Conservation (phyloP, 345 rosid genomes). For the Eucalyptus urophylla region DNA sequence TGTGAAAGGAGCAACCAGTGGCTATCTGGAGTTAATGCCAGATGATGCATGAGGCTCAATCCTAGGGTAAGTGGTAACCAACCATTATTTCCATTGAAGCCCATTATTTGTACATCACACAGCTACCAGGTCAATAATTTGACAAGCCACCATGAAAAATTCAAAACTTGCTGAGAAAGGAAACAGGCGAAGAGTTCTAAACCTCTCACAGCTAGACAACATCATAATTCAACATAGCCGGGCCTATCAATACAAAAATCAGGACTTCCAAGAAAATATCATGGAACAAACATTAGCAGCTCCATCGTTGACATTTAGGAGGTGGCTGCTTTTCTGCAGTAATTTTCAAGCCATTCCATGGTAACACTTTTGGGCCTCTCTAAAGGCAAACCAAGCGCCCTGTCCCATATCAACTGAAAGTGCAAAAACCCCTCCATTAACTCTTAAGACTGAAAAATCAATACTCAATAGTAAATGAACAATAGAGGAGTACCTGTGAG, state of each 20-base stretch:
- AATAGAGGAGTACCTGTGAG: conserved; percentile 57
- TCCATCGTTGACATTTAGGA: background rate
- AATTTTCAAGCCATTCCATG: conserved; percentile 83
- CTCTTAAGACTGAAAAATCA: background rate
- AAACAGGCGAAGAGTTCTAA: too few species aligned
- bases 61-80: background rate
- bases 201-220: too few species aligned
- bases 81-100: background rate
- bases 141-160: background rate
- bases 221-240: too few species aligned
- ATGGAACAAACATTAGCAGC: background rate
- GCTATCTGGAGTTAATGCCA: background rate
- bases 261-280: background rate
- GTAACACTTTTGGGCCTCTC: conserved; percentile 99
- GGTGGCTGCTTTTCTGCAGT: conserved; percentile 57
- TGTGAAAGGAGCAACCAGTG: background rate
- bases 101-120: background rate
- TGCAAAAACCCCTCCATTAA: background rate
- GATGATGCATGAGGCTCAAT: background rate
- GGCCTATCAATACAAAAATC: too few species aligned
- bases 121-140: background rate
- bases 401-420: conserved; percentile 84
- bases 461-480: background rate
- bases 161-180: background rate
- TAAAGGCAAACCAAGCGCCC: conserved; percentile 87